Percentiles rank a stretch among this genome's conserved stretches.
These are phyloP conservation scores for Mollisia scopiformis DNA, from an alignment of 2,329 filamentous ascomycete species.

Conservation along the genomic window DNA sequence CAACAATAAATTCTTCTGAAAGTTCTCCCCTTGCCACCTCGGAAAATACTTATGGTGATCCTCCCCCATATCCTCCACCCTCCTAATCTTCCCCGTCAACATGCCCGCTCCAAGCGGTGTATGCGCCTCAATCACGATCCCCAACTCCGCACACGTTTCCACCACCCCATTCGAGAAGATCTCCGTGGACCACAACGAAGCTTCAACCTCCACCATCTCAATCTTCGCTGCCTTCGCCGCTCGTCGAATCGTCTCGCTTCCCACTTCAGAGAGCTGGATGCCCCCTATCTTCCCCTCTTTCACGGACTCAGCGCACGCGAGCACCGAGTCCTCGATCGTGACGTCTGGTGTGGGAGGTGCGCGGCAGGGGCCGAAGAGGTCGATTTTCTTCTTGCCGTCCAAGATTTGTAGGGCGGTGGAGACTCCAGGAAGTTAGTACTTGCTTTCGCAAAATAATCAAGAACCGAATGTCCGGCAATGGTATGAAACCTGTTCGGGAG, in stretches of 20 bases:
- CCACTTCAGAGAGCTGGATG: constrained; percentile 45
- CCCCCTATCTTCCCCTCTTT: constrained; percentile 45
- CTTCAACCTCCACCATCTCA: constrained; percentile 47
- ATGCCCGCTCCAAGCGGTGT: constrained; percentile 67
- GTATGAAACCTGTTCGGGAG: too few relatives aligned
- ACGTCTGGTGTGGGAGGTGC: constrained; percentile 45
- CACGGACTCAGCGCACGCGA: constrained; percentile 37
- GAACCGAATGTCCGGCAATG: too few relatives aligned
- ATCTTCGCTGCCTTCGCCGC: constrained; percentile 41
- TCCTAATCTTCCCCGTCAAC: constrained; percentile 54
- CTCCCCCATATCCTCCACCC: constrained; percentile 53
- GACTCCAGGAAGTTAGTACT: too few relatives aligned
- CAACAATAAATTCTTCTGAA: constrained; percentile 65
- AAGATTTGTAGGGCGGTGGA: constrained; percentile 54
- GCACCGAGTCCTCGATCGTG: constrained; percentile 40
- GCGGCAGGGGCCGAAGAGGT: constrained; percentile 55
- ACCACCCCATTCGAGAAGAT: constrained; percentile 40
- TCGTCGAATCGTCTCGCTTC: constrained; percentile 43
- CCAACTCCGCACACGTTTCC: constrained; percentile 54
- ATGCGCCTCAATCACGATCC: constrained; percentile 65
- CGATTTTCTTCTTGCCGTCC: constrained; percentile 49
- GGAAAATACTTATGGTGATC: constrained; percentile 61
- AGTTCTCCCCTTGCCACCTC: constrained; percentile 63
- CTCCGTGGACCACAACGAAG: constrained; percentile 43
- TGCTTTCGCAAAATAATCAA: too few relatives aligned